These are phyloP conservation scores for Apiospora aurea DNA, from an alignment of 2,329 filamentous ascomycete genomes.

Conservation along the genomic window DNA sequence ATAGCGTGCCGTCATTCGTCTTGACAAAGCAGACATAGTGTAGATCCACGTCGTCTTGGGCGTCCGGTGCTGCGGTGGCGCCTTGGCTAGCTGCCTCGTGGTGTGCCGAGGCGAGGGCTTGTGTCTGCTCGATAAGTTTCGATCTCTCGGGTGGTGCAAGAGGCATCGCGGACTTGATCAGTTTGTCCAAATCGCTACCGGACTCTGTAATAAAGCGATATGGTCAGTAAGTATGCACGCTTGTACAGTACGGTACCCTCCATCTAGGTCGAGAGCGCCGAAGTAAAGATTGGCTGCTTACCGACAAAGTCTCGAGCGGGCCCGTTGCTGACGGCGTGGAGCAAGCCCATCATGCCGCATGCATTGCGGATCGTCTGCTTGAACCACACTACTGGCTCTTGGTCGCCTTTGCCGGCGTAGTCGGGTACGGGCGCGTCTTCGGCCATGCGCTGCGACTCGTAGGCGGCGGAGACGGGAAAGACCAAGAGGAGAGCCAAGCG, in stretches of 20 bases:
- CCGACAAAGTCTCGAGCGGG: conserved; percentile 68
- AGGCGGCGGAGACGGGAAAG: conserved; percentile 82
- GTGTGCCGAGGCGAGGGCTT: conserved; percentile 80
- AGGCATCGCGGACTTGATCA: conserved; percentile 75
- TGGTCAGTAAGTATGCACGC: background rate
- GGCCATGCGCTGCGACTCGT: conserved; percentile 76
- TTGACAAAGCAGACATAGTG: conserved; percentile 98
- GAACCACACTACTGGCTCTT: conserved; percentile 89
- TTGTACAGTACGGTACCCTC: background rate
- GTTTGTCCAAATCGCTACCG: conserved; percentile 64
- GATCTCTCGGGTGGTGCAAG: conserved; percentile 72
- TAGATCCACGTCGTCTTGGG: conserved; percentile 84
- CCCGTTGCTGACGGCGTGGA: conserved; percentile 86
- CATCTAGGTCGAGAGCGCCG: background rate
- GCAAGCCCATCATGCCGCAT: conserved; percentile 86
- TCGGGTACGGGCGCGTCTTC: conserved; percentile 72
- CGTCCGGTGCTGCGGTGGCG: conserved; percentile 79
- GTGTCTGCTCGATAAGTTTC: conserved; percentile 77
- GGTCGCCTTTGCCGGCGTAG: conserved; percentile 72
- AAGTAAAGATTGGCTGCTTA: conserved; percentile 38
- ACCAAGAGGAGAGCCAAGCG: conserved; percentile 89
- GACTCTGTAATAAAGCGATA: conserved; percentile 43
- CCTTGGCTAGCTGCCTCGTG: conserved; percentile 77
- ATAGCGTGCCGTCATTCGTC: conserved; percentile 66
- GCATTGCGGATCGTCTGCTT: conserved; percentile 94